These are phyloP conservation scores for Jamesozyma jinghongensis DNA, from an alignment of 805 yeast genomes.

Conservation along the genomic window DNA sequence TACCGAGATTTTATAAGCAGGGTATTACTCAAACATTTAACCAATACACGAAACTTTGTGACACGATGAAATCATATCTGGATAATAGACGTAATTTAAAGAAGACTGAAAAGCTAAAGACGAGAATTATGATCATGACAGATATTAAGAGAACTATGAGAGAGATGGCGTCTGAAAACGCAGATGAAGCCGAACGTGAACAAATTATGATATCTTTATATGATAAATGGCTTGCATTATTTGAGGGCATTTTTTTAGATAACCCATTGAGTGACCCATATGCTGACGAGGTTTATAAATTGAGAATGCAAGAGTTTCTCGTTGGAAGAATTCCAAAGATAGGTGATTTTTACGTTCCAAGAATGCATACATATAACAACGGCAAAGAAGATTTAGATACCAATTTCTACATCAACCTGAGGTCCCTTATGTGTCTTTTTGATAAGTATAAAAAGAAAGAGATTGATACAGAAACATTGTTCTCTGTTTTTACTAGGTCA, in stretches of 20 bases:
- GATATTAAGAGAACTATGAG: constrained; percentile 15
- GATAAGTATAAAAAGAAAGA: constrained; percentile 19
- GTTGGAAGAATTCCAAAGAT: constrained; percentile 25
- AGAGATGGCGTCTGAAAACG: neutral
- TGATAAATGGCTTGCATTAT: constrained; percentile 21
- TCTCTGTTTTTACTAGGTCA: constrained; percentile 17
- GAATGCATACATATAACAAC: constrained; percentile 10
- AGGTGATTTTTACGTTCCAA: constrained; percentile 29
- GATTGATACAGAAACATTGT: constrained; percentile 16
- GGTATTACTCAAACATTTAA: constrained; percentile 18
- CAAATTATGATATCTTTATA: constrained; percentile 11
- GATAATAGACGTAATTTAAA: constrained; percentile 20
- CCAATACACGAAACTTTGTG: constrained; percentile 20
- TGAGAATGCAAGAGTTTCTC: constrained; percentile 26
- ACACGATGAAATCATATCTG: constrained; percentile 16
- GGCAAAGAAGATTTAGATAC: neutral
- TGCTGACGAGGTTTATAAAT: constrained; percentile 19
- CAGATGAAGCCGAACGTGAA: constrained; percentile 6
- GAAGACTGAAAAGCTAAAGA: constrained; percentile 15
- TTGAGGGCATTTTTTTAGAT: constrained; percentile 19
- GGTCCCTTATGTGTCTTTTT: constrained; percentile 12
- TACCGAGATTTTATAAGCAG: constrained; percentile 18
- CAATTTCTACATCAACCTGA: constrained; percentile 11
- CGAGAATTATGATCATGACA: constrained; percentile 14
- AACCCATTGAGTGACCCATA: constrained; percentile 25